Base-by-base conservation (phyloP, 441 rosid genomes). In the Erodium trifolium region DNA sequence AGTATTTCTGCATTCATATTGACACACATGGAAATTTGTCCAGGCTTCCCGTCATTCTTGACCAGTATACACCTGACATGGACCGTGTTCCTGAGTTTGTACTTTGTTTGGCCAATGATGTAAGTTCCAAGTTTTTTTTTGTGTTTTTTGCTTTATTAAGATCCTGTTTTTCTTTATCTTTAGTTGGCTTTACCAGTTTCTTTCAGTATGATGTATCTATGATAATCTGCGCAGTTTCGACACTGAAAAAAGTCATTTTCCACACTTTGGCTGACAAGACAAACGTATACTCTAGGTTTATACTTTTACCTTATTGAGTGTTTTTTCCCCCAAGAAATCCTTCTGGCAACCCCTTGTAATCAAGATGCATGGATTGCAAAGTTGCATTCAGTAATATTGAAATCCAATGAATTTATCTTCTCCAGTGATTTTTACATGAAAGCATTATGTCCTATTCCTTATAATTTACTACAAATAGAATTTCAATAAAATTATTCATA, bases 11-110 rank as follows among this genome's bases (percentile, higher is more conserved):
- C 70, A 77, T 93, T 74, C 79, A 78, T 78, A 80, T 93, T 34
- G 92, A 89, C 72, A 47, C 83, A 34, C 75, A 83, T 67, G 91
- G 93, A 71, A 83, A 85, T 67, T 84, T 93, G 74, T 83, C 86
- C 64, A 83, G 91, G 86, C 92, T 93, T 74, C 99, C 97, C 49
- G 88, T 91, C 72, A 79, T 93, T 75, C 96, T 93, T 71, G 97
- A 93, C 74, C 99, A 93, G 80, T 82, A 89, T 76, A 87, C 82
- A 43, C 99, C 97, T 66, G 97, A 91, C 79, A 91, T 93, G 99
- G 99, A 93, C 76, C 87, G 88, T 43, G 83, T 91, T 76, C 99
- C 99, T 18, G 99, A 89, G 74, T 87, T 93, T 78, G 77, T 85
- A 67, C 92, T 93, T 69, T 83, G 88, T 78, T 80, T 93, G 86